Evolutionary conservation across 2,329 filamentous ascomycete species (phyloP).

Genomic region (Neospermospora avenae): DNA sequence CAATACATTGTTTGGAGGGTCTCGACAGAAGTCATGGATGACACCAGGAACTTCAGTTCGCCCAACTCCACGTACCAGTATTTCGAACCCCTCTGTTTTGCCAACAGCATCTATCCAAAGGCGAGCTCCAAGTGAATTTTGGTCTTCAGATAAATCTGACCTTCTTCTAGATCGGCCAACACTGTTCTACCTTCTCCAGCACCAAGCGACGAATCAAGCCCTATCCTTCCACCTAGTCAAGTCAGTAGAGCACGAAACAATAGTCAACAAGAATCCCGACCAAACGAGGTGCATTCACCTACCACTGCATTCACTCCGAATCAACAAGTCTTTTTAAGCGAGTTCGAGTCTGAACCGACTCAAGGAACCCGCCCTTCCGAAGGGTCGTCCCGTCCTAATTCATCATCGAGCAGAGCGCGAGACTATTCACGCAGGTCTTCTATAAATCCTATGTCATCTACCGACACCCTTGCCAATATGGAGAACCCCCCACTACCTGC

Average conservation of each 20-base stretch:
- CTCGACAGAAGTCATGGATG: conserved; percentile 37
- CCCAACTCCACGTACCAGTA: conserved; percentile 30
- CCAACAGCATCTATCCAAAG: conserved; percentile 19
- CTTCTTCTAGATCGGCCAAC: conserved; percentile 8
- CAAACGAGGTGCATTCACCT: conserved; percentile 3
- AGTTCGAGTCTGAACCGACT: neutral
- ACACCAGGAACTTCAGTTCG: conserved; percentile 27
- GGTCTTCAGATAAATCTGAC: conserved; percentile 6
- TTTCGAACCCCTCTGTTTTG: conserved; percentile 18
- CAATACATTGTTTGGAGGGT: conserved; percentile 35
- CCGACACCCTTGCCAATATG: neutral
- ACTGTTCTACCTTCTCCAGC: conserved; percentile 48
- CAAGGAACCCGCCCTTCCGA: neutral
- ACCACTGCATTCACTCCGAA: neutral
- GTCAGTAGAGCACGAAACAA: conserved; percentile 30
- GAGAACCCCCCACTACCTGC: conserved; percentile 10
- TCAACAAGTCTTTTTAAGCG: conserved; percentile 1
- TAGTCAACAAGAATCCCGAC: neutral
- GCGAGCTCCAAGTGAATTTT: conserved; percentile 14
- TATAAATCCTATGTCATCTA: conserved; percentile 1
- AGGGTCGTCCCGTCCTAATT: neutral
- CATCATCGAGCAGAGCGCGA: conserved; percentile 2
- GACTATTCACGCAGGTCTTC: neutral
- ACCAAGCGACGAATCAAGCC: conserved; percentile 58
- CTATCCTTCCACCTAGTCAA: conserved; percentile 37